Percentiles rank a stretch among this genome's conserved stretches.
phyloP scores from a whole-genome alignment of 306 rosid species.

The Lupinus albus region DNA sequence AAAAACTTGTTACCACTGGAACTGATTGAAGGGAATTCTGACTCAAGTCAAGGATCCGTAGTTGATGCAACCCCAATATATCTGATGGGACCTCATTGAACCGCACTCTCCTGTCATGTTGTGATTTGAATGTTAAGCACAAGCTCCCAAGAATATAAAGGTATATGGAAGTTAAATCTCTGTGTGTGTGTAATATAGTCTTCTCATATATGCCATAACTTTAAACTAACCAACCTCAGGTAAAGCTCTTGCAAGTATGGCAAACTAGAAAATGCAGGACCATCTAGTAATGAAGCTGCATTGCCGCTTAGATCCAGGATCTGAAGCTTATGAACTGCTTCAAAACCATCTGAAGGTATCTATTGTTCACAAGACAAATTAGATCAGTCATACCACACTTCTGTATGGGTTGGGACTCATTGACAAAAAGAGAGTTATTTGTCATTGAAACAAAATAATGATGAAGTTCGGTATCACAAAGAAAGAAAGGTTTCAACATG shows the following conservation, averaged over 20 bases:
- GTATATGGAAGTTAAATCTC: not conserved
- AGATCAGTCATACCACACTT: constrained; percentile 39
- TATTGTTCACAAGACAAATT: constrained; percentile 40
- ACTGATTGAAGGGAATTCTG: constrained; percentile 80
- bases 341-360: constrained; percentile 85
- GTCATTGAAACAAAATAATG: not conserved
- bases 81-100: constrained; percentile 70
- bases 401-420: constrained; percentile 10
- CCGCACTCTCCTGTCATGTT: constrained; percentile 69
- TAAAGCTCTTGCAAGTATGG: constrained; percentile 82
- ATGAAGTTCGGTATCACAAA: not conserved
- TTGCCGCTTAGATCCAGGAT: constrained; percentile 81
- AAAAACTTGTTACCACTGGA: constrained; percentile 64
- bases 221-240: constrained; percentile 66
- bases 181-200: constrained; percentile 6
- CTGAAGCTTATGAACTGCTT: constrained; percentile 72
- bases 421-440: not conserved
- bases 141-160: constrained; percentile 24
- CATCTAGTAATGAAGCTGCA: constrained; percentile 59
- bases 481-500: not conserved
- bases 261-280: constrained; percentile 69
- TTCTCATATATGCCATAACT: constrained; percentile 32
- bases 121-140: constrained; percentile 40
- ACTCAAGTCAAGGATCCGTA: constrained; percentile 78
- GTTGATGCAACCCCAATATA: constrained; percentile 62